phyloP scores from a whole-genome alignment of 108 stramenopile species.

The Cylindrotheca closterium region DNA sequence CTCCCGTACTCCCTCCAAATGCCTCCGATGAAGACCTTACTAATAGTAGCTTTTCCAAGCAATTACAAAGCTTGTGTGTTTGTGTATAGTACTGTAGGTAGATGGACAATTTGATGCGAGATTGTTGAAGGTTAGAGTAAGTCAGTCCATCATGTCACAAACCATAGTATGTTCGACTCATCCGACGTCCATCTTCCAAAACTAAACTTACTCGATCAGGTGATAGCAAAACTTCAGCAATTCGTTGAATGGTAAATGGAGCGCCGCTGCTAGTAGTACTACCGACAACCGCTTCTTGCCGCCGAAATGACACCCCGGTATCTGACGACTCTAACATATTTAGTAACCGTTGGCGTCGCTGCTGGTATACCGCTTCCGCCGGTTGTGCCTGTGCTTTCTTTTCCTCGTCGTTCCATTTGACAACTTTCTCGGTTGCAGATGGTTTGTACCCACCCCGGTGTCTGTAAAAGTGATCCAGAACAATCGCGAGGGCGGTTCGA shows the following conservation, averaged over 20 bases:
- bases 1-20: conserved; percentile 57
- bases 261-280: conserved; percentile 12
- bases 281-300: neutral
- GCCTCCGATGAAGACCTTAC: conserved; percentile 42
- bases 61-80: conserved; percentile 68
- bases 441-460: conserved; percentile 46
- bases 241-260: conserved; percentile 61
- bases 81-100: conserved; percentile 57
- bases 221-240: conserved; percentile 51
- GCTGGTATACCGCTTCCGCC: conserved; percentile 37
- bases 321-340: conserved; percentile 12
- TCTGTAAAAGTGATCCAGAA: conserved; percentile 46
- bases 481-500: conserved; percentile 39
- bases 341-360: conserved; percentile 39
- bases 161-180: neutral
- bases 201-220: conserved; percentile 38
- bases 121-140: neutral
- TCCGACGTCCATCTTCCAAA: neutral
- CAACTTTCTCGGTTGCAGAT: conserved; percentile 35
- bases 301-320: no score
- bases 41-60: conserved; percentile 56
- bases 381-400: neutral
- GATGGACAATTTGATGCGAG: neutral
- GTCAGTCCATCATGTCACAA: neutral
- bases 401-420: conserved; percentile 3